Percentiles rank a stretch among this genome's conserved stretches.
phyloP scores from a whole-genome alignment of 2,329 filamentous ascomycete species.

The Penicillium sp. region DNA sequence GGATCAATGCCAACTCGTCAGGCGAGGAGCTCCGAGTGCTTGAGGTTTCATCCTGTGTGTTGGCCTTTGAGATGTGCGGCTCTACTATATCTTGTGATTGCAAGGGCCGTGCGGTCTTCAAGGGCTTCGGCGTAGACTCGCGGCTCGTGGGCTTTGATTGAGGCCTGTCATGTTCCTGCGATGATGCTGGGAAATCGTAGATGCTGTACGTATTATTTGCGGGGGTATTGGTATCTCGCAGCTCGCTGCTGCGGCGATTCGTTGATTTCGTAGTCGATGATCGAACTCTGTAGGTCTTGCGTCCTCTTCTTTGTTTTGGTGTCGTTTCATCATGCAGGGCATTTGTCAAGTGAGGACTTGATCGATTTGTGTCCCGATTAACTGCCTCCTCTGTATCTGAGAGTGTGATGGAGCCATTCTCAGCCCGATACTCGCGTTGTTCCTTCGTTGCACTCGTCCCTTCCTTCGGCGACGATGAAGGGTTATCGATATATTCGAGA shows the following conservation, averaged over 20 bases:
- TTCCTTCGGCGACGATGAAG: conserved; percentile 3
- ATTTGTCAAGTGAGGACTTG: background rate
- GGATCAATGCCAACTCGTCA: conserved; percentile 37
- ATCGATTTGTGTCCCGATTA: background rate
- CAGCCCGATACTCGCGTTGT: background rate
- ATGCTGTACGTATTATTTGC: conserved; percentile 17
- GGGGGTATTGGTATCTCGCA: background rate
- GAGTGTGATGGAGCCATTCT: conserved; percentile 1
- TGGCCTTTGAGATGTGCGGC: background rate
- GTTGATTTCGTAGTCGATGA: conserved; percentile 10
- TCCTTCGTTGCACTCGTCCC: conserved; percentile 1
- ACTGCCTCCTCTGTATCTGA: background rate
- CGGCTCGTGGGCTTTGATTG: conserved; percentile 2
- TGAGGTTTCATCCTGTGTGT: background rate
- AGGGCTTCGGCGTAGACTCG: conserved; percentile 8
- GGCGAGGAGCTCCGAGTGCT: conserved; percentile 32
- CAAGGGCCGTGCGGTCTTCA: background rate
- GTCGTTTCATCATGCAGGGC: conserved; percentile 2
- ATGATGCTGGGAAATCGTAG: conserved; percentile 29
- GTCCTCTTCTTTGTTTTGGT: conserved; percentile 12
- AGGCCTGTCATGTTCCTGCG: conserved; percentile 1
- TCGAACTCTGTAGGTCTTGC: conserved; percentile 13
- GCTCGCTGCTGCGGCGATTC: background rate
- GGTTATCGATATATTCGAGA: conserved; percentile 20
- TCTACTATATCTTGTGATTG: background rate